Evolutionary conservation across 2,329 filamentous ascomycete genomes (phyloP).

Genomic region (Zasmidium cellare): DNA sequence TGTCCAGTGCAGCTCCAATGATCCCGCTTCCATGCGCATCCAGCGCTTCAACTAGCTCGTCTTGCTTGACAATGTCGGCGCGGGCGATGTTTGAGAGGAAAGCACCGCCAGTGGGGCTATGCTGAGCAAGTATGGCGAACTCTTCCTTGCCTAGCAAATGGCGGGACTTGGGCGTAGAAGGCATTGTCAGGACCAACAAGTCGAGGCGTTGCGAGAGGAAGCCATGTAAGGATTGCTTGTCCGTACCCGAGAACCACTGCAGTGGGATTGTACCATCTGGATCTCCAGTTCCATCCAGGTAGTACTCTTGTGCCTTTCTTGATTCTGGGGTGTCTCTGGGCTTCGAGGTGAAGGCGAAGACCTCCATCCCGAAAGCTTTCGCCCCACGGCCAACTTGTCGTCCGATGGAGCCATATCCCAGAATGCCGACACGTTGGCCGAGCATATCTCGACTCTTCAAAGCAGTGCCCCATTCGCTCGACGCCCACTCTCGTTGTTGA

Average conservation of each 20-base stretch:
- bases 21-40: slow-evolving; percentile 49
- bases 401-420: slow-evolving; percentile 62
- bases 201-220: slow-evolving; percentile 58
- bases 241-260: slow-evolving; percentile 56
- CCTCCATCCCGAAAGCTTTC: slow-evolving; percentile 58
- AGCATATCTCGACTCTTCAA: slow-evolving; percentile 50
- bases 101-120: slow-evolving; percentile 5
- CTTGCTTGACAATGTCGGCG: slow-evolving; percentile 60
- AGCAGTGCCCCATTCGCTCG: background rate
- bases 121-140: slow-evolving; percentile 39
- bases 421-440: slow-evolving; percentile 57
- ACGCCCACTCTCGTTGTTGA: background rate
- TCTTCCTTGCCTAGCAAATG: slow-evolving; percentile 53
- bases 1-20: slow-evolving; percentile 68
- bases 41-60: slow-evolving; percentile 63
- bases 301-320: slow-evolving; percentile 61
- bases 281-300: slow-evolving; percentile 64
- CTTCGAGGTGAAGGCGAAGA: slow-evolving; percentile 71
- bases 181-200: slow-evolving; percentile 55
- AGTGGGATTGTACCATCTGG: slow-evolving; percentile 53
- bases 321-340: slow-evolving; percentile 64
- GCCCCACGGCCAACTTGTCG: slow-evolving; percentile 45
- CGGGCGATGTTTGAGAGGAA: slow-evolving; percentile 71
- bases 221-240: slow-evolving; percentile 50
- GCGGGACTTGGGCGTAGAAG: slow-evolving; percentile 53